Percentiles rank a stretch among this genome's conserved stretches.
Evolutionary conservation across 2,329 filamentous ascomycete species (phyloP).

Genomic region (Cladobotryum protrusum): DNA sequence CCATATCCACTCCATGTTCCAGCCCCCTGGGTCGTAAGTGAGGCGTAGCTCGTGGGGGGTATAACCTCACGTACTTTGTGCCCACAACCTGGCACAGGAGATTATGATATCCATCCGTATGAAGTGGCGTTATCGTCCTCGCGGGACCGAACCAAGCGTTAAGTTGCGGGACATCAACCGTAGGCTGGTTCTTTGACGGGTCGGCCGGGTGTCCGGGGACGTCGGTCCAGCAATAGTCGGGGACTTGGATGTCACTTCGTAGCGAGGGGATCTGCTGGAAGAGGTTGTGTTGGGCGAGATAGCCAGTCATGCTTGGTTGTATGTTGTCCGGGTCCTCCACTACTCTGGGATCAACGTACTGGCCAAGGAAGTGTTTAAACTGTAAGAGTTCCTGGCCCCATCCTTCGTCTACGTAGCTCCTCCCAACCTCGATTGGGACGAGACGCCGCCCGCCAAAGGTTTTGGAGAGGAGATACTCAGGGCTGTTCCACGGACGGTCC

Average conservation of each 20-base stretch:
- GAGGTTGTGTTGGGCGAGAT: conserved; percentile 88
- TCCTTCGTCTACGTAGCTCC: conserved; percentile 77
- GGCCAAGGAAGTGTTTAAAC: conserved; percentile 63
- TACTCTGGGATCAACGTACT: conserved; percentile 43
- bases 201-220: conserved; percentile 51
- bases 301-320: conserved; percentile 47
- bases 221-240: conserved; percentile 75
- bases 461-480: conserved; percentile 63
- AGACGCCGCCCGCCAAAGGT: conserved; percentile 74
- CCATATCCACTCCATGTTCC: conserved; percentile 78
- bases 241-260: conserved; percentile 67
- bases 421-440: conserved; percentile 79
- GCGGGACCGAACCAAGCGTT: conserved; percentile 93
- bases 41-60: conserved; percentile 58
- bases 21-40: conserved; percentile 55
- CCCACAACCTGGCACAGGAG: conserved; percentile 86
- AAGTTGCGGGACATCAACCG: conserved; percentile 56
- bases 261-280: conserved; percentile 75
- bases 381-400: conserved; percentile 80
- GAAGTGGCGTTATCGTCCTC: conserved; percentile 83
- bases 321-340: conserved; percentile 12
- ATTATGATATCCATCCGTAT: conserved; percentile 93
- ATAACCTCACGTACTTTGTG: conserved; percentile 85
- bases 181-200: conserved; percentile 29
- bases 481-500: conserved; percentile 62